phyloP scores from a whole-genome alignment of 2,329 filamentous ascomycete genomes.

The Phialocephala sp. region DNA sequence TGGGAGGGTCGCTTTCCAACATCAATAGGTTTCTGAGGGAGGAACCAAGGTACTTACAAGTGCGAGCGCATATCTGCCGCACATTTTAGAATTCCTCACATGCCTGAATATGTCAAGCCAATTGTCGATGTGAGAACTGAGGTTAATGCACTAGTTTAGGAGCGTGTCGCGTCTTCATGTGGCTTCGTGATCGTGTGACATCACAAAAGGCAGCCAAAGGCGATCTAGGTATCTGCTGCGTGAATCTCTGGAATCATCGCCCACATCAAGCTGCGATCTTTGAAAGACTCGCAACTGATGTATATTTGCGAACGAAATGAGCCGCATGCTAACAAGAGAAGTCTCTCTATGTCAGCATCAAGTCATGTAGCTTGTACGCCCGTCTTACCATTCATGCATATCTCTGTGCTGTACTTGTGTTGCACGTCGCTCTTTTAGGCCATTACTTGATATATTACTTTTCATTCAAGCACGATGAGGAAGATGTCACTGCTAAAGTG shows the following conservation, averaged over 20 bases:
- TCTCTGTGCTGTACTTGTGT: background rate
- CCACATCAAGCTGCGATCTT: too few relatives aligned
- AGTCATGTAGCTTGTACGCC: background rate
- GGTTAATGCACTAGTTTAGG: background rate
- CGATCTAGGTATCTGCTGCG: too few relatives aligned
- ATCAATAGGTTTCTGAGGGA: slow-evolving; percentile 6
- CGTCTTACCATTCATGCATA: background rate
- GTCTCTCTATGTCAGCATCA: background rate
- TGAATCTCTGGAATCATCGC: too few relatives aligned
- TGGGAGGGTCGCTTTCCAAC: slow-evolving; percentile 71
- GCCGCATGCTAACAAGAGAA: background rate
- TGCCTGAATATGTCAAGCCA: background rate
- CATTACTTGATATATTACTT: slow-evolving; percentile 18
- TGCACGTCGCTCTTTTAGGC: slow-evolving; percentile 17
- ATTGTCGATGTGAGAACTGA: background rate
- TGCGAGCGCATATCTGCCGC: slow-evolving; percentile 42
- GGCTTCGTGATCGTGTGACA: background rate
- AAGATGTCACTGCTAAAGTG: background rate
- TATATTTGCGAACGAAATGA: too few relatives aligned
- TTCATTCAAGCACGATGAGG: background rate
- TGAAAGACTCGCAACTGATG: too few relatives aligned
- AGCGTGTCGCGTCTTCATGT: too few relatives aligned
- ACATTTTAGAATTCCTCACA: slow-evolving; percentile 37
- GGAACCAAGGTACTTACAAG: slow-evolving; percentile 31
- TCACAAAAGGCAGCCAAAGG: too few relatives aligned